Evolutionary conservation across 2,329 filamentous ascomycete species (phyloP).

Genomic region (Fusarium foetens): DNA sequence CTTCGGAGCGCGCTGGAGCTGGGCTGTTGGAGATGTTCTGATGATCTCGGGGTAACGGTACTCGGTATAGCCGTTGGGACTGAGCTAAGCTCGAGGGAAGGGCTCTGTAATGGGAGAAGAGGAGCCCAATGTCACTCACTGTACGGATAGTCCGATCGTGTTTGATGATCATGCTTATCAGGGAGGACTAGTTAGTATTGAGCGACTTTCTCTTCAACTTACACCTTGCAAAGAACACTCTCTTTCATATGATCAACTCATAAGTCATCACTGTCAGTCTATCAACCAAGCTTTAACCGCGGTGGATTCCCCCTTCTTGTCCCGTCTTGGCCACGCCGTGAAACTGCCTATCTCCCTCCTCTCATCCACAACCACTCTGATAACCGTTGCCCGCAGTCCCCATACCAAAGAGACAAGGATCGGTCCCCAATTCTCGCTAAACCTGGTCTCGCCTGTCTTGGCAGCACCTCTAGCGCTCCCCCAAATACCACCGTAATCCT

Average conservation of each 20-base stretch:
- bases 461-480: slow-evolving; percentile 27
- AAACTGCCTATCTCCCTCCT: slow-evolving; percentile 36
- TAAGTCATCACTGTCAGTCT: neutral
- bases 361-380: neutral
- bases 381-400: slow-evolving; percentile 16
- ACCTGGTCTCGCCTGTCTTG: slow-evolving; percentile 24
- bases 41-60: neutral
- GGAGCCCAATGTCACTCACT: neutral
- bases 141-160: slow-evolving; percentile 5
- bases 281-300: slow-evolving; percentile 5
- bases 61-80: neutral
- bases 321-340: slow-evolving; percentile 21
- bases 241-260: neutral
- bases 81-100: neutral
- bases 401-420: neutral
- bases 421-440: slow-evolving; percentile 8
- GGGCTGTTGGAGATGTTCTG: neutral
- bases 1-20: slow-evolving; percentile 9
- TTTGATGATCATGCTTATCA: slow-evolving; percentile 9
- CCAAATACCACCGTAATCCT: slow-evolving; percentile 6
- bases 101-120: neutral
- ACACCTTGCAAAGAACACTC: neutral
- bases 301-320: slow-evolving; percentile 9
- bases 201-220: neutral
- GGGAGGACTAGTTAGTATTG: neutral